phyloP scores from a whole-genome alignment of 805 yeast species.

The Starmerella powellii region DNA sequence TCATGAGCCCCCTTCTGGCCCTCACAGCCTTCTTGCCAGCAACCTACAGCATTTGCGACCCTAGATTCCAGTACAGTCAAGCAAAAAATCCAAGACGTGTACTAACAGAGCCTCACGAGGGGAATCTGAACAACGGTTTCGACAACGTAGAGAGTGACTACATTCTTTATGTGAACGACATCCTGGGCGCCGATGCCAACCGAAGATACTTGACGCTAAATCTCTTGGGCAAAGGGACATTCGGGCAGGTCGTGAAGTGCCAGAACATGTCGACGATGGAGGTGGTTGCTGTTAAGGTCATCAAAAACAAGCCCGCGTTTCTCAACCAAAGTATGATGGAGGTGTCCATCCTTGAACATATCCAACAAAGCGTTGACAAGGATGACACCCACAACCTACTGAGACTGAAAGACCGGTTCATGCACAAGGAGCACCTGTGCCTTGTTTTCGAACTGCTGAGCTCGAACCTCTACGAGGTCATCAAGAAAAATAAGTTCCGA shows the following conservation, averaged over 20 bases:
- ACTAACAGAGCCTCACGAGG: constrained; percentile 83
- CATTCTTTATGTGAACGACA: constrained; percentile 86
- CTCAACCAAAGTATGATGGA: constrained; percentile 86
- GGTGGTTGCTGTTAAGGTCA: constrained; percentile 86
- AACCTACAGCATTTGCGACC: constrained; percentile 75
- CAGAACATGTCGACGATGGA: constrained; percentile 69
- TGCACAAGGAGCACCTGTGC: constrained; percentile 87
- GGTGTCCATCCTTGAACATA: constrained; percentile 69
- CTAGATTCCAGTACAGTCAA: constrained; percentile 69
- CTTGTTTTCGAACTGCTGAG: constrained; percentile 82
- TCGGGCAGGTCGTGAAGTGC: constrained; percentile 96
- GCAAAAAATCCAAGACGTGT: constrained; percentile 84
- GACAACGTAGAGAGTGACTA: constrained; percentile 87
- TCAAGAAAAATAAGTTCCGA: constrained; percentile 85
- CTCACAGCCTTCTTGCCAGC: constrained; percentile 65
- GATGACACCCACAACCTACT: constrained; percentile 62
- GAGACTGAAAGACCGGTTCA: constrained; percentile 70
- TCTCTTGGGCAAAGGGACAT: constrained; percentile 89
- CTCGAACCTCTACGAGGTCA: constrained; percentile 76
- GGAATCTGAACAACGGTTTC: constrained; percentile 62
- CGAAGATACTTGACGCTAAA: constrained; percentile 81
- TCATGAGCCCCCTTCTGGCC: constrained; percentile 54
- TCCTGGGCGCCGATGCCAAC: constrained; percentile 75
- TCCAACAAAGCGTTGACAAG: constrained; percentile 62
- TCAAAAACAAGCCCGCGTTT: constrained; percentile 83